Evolutionary conservation across 371 early-diverging fungal genomes (phyloP).

Genomic region (Syncephalastrum sp.): DNA sequence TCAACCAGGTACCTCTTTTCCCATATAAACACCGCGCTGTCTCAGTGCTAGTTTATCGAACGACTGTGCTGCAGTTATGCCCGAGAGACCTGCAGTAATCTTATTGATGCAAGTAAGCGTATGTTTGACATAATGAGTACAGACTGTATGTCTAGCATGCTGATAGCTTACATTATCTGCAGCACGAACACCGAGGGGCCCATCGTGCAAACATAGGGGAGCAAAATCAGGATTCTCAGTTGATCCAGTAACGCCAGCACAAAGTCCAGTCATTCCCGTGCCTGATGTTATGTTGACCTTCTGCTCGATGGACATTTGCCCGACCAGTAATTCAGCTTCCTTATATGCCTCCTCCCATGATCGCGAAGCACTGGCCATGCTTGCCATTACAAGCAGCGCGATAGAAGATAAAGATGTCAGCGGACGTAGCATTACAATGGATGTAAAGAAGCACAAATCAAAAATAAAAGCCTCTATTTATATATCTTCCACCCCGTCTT

Average conservation of each 20-base stretch:
- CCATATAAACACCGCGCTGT: constrained; percentile 49
- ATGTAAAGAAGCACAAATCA: too few relatives aligned
- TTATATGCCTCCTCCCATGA: constrained; percentile 14
- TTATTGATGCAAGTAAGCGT: constrained; percentile 26
- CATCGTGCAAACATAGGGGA: constrained; percentile 57
- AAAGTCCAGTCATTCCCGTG: constrained; percentile 16
- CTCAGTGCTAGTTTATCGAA: constrained; percentile 48
- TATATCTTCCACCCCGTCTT: too few relatives aligned
- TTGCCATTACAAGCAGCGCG: too few relatives aligned
- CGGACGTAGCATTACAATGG: too few relatives aligned
- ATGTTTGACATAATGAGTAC: too few relatives aligned
- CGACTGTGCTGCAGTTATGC: constrained; percentile 55
- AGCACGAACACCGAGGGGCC: constrained; percentile 50
- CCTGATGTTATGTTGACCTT: constrained; percentile 31
- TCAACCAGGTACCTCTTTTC: constrained; percentile 32
- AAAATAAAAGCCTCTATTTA: too few relatives aligned
- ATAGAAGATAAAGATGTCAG: too few relatives aligned
- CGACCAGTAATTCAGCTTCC: constrained; percentile 8
- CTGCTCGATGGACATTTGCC: constrained; percentile 11
- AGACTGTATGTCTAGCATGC: too few relatives aligned
- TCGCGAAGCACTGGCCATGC: too few relatives aligned
- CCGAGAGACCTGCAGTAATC: constrained; percentile 48
- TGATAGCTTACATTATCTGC: constrained; percentile 18
- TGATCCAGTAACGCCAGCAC: constrained; percentile 47
- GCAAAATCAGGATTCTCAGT: constrained; percentile 47